Base-by-base conservation (phyloP, 2,329 filamentous ascomycete genomes). In the Fusarium buharicum region DNA sequence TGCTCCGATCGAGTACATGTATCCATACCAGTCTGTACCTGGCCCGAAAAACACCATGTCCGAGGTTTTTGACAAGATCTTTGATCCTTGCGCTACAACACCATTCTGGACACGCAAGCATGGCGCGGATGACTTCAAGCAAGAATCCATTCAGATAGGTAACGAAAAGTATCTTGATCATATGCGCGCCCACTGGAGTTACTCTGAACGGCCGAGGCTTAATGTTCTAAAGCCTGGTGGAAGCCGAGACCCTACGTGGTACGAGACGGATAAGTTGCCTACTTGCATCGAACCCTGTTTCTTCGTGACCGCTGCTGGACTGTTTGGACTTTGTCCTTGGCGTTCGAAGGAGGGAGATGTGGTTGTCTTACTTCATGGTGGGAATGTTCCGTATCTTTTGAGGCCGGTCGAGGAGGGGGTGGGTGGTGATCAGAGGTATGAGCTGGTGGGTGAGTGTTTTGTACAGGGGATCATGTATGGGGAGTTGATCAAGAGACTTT, bases 301-400 rank as follows among this genome's bases (percentile, higher is more conserved):
- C 37, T 67, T 67, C n/a, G 31, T 49, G 0, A 38, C 63, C 6
- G 18, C 30, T 6, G 48, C 59, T 13, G 57, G 52, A 0, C 10
- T 48, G 3, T 44, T 41, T 48, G 60, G 64, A 2, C 18, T 67
- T 2, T 67, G 64, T 10, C 64, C 64, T 13, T 67, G 60, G 64
- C 12, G 13, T 0, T 49, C 64, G 2, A 55, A 28, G n/a, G 64
- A 59, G 4, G 57, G 45, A 1, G 64, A 65, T 13, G 13, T 50
- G 1, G 22, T 67, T 39, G 53, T 50, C 0, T 10, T 67, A 9
- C 4, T 67, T 0, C 46, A 61, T 16, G 64, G 64, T 0, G 64
- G 53, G 0, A 65, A 62, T 11, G 64, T 65, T 0, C 64, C 64
- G 1, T 67, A 59, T 16, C 9, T 65, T 0, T 14, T 67, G 4